phyloP scores from a whole-genome alignment of 2,329 filamentous ascomycete genomes.

The Ascochyta pisi region DNA sequence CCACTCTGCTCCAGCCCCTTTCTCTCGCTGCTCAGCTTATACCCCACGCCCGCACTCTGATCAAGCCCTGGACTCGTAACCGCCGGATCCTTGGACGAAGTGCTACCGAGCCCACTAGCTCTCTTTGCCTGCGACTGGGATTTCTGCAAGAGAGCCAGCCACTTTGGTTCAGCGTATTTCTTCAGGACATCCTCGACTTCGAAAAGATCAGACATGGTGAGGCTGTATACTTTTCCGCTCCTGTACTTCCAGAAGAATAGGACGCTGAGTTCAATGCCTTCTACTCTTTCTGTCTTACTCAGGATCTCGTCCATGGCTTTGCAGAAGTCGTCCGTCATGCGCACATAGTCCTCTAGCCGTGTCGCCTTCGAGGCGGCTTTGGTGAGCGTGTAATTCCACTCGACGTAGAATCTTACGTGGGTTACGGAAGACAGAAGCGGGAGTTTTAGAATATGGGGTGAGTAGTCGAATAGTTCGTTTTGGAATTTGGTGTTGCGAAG shows the following conservation, averaged over 20 bases:
- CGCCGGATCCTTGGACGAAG: constrained; percentile 22
- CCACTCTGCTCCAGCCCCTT: constrained; percentile 45
- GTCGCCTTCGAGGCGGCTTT: constrained; percentile 25
- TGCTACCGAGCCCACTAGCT: background rate
- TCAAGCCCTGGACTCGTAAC: constrained; percentile 13
- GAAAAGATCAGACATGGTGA: constrained; percentile 47
- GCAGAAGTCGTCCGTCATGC: constrained; percentile 41
- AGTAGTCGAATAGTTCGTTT: constrained; percentile 44
- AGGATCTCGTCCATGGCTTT: constrained; percentile 43
- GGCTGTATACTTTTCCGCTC: constrained; percentile 41
- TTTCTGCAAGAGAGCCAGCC: constrained; percentile 34
- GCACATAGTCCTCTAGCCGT: constrained; percentile 37
- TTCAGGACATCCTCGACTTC: constrained; percentile 47
- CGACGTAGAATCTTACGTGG: constrained; percentile 44
- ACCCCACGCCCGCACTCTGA: constrained; percentile 41
- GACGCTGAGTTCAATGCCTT: constrained; percentile 41
- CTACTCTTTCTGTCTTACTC: constrained; percentile 29
- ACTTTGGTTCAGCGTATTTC: constrained; percentile 40
- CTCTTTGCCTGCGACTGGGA: background rate
- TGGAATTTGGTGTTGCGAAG: constrained; percentile 39
- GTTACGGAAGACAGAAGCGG: constrained; percentile 38
- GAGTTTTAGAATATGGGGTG: constrained; percentile 42
- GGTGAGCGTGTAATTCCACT: constrained; percentile 44
- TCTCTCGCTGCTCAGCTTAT: constrained; percentile 43
- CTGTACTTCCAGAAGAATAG: constrained; percentile 47